Base-by-base conservation (phyloP, 129 eudicot species). In the Heracleum sosnowskyi region DNA sequence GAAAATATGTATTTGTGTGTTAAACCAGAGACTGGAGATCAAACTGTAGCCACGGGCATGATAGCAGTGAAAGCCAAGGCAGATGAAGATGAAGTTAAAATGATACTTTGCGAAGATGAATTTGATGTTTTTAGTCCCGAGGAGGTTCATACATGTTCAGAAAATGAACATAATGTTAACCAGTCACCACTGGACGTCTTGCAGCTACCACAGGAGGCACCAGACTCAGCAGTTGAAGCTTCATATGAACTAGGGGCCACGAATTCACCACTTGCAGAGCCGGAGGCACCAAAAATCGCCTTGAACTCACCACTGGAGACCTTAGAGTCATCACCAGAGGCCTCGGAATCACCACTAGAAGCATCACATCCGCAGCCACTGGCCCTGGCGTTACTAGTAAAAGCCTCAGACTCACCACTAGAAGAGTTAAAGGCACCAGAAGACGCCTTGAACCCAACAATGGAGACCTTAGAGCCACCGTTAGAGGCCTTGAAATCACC, bases 11-110 rank as follows among this genome's bases (percentile, higher is more conserved):
- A 20, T 74, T 12, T 35, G 40, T 41, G 10, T 60, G 49, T 60
- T 53, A 9, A 46, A 20, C 76, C 76, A 22, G 75, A 60, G 51
- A 42, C n/a, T 3, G 76, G 26, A 11, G 70, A 69, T 26, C 78
- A 74, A 74, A 68, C 18, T 73, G 16, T 62, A 39, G 79, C 62
- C n/a, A 53, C 7, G 71, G 69, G 41, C 10, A 69, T 29, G 4
- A 26, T 11, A 69, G 3, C 40, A 4, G 55, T 4, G 47, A 11
- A 80, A 57, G 36, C 24, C 34, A 63, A 17, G 42, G 70, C 11
- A 68, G 40, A 70, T 45, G 55, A 81, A 40, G 77, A 76, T 40
- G 79, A 63, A 11, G 4, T 20, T 18, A 17, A 69, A 9, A 76
- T 2, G 16, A 31, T 26, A 4, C 37, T 33, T 35, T 4, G 5